Base-by-base conservation (phyloP, 441 rosid genomes). In the Cnidoscolus chayamansa region DNA sequence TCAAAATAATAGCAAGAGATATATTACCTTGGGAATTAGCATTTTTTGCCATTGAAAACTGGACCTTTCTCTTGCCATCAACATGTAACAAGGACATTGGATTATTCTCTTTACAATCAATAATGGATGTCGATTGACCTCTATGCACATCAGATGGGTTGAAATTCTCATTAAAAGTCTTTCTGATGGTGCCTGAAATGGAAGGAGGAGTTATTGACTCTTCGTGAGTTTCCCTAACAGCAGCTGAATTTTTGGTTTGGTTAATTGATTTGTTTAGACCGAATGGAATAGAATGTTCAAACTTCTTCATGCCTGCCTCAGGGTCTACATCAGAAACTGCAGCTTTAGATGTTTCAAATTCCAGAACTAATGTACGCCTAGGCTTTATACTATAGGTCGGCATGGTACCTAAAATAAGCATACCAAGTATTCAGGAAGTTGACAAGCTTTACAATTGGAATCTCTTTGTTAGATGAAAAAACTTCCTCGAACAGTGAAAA, bases 121-220 rank as follows among this genome's bases (percentile, higher is more conserved):
- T 63, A 72, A 56, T 69, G 65, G 77, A 77, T 59, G 80, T 81
- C 0, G 70, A 62, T 65, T 73, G 83, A 72, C 76, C 76, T 66
- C 54, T 74, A 63, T 79, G 85, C 17, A 57, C 76, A 60, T 81
- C 81, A 65, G 73, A 78, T 12, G 82, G 75, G 43, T 87, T 82
- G 66, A 75, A 80, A 80, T 54, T 81, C 48, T 82, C 88, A 31
- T 77, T 83, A 59, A 80, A 82, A 60, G 83, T 72, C 64, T 79
- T 80, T 59, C 80, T 82, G 72, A 76, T 66, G 65, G 84, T 83
- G 58, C 81, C 88, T 13, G 84, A 83, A 78, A 86, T 65, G 19
- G 90, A 74, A 78, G 90, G 90, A 25, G 88, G 90, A 11, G 92
- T 86, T 63, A 80, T 74, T 19, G 89, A 84, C 15, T 82, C 91